Conservation (phyloP, 2,329 filamentous ascomycete species). For the Neonectria hederae region DNA sequence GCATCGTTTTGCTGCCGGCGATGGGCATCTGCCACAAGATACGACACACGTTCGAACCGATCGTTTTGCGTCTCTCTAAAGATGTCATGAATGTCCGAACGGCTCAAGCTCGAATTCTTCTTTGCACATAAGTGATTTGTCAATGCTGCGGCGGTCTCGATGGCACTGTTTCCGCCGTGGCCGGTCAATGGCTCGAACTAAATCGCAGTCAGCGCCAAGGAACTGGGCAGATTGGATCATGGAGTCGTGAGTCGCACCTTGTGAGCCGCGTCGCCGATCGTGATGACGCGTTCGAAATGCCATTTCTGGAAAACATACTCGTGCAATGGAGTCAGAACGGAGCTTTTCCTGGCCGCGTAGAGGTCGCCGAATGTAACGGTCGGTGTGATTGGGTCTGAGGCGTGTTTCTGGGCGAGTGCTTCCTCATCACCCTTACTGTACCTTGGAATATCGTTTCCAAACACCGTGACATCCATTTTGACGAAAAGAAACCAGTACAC, state of each 20-base stretch:
- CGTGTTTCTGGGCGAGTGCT: slow-evolving; percentile 28
- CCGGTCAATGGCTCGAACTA: slow-evolving; percentile 19
- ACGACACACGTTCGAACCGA: not conserved
- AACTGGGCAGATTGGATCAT: not conserved
- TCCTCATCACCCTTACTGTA: slow-evolving; percentile 7
- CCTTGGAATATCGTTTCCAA: slow-evolving; percentile 17
- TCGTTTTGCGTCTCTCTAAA: not conserved
- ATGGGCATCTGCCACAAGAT: not conserved
- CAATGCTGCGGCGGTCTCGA: slow-evolving; percentile 20
- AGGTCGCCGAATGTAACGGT: slow-evolving; percentile 23
- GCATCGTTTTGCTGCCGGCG: not conserved
- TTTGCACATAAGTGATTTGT: not conserved
- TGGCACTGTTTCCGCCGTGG: slow-evolving; percentile 22
- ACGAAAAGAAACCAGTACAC: slow-evolving; percentile 23
- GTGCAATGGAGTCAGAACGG: not conserved
- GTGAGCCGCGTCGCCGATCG: slow-evolving; percentile 54
- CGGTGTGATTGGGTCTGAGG: slow-evolving; percentile 46
- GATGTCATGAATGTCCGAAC: not conserved
- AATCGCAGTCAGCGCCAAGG: not conserved
- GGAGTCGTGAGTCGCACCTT: slow-evolving; percentile 40
- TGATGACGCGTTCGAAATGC: slow-evolving; percentile 50
- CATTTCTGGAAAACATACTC: slow-evolving; percentile 49
- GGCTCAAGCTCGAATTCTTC: not conserved
- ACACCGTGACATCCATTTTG: slow-evolving; percentile 4
- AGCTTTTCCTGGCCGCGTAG: not conserved